Conservation (phyloP, 169 alveolate genomes). For the Plasmodium falciparum region DNA sequence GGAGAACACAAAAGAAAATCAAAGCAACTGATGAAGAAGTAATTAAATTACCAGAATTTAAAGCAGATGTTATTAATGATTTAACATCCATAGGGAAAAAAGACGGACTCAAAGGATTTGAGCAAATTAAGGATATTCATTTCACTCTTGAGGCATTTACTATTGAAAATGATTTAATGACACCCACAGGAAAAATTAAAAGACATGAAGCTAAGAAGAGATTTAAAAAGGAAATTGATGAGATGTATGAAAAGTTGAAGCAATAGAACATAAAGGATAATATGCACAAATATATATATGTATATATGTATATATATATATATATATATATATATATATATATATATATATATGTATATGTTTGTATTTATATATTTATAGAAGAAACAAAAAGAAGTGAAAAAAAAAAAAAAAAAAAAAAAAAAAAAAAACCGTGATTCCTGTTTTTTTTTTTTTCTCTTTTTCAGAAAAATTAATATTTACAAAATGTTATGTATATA, state of each 20-base stretch:
- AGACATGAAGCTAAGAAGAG: constrained; percentile 80
- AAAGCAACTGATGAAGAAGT: constrained; percentile 53
- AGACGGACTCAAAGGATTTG: constrained; percentile 83
- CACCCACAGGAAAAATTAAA: constrained; percentile 87
- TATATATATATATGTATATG: too few relatives aligned
- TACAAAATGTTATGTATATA: too few relatives aligned
- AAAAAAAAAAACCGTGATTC: too few relatives aligned
- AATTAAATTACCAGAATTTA: constrained; percentile 51
- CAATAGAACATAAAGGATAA: neutral
- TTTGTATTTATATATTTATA: too few relatives aligned
- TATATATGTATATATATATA: too few relatives aligned
- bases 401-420: too few relatives aligned
- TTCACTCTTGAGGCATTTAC: constrained; percentile 82
- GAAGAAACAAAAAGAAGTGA: neutral
- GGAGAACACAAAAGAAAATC: constrained; percentile 67
- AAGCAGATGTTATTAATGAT: constrained; percentile 77
- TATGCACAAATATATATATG: neutral
- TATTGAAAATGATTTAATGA: constrained; percentile 85
- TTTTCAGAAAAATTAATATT: too few relatives aligned
- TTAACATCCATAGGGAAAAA: constrained; percentile 77
- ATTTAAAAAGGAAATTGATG: constrained; percentile 78
- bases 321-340: too few relatives aligned
- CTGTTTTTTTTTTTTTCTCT: too few relatives aligned
- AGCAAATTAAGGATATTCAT: constrained; percentile 84
- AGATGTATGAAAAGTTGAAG: constrained; percentile 72